These are phyloP conservation scores for Mediolabrus comicus DNA, from an alignment of 108 stramenopile species.

Conservation along the genomic window DNA sequence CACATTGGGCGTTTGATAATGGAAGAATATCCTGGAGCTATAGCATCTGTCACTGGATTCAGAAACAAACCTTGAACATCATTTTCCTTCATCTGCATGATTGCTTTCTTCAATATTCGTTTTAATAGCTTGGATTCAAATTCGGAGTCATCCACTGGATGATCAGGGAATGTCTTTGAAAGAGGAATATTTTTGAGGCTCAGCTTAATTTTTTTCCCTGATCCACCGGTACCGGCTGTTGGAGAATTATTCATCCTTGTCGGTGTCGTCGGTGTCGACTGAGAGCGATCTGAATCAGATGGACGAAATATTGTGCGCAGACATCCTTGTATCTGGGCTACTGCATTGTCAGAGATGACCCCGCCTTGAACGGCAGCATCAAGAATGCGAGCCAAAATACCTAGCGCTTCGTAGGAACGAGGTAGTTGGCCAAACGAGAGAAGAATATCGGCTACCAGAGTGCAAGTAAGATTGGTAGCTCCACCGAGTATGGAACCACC, in stretches of 20 bases:
- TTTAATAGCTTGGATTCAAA: conserved; percentile 69
- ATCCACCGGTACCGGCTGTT: background rate
- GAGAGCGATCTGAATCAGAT: conserved; percentile 36
- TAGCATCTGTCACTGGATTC: conserved; percentile 87
- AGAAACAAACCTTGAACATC: conserved; percentile 81
- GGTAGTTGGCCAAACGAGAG: conserved; percentile 76
- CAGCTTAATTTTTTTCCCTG: conserved; percentile 31
- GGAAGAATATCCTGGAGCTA: conserved; percentile 80
- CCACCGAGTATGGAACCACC: conserved; percentile 50
- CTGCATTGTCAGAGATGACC: conserved; percentile 56
- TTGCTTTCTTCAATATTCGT: conserved; percentile 64
- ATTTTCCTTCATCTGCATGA: conserved; percentile 70
- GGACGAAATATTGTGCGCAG: conserved; percentile 61
- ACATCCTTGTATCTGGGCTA: conserved; percentile 66
- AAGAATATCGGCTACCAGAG: conserved; percentile 76
- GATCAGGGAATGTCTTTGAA: conserved; percentile 33
- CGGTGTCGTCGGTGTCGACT: conserved; percentile 8
- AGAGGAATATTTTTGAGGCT: conserved; percentile 30
- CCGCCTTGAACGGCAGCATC: conserved; percentile 75
- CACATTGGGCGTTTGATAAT: conserved; percentile 85
- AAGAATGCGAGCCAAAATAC: conserved; percentile 63
- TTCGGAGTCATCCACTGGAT: conserved; percentile 32
- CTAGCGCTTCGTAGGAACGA: conserved; percentile 63
- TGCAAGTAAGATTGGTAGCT: conserved; percentile 66
- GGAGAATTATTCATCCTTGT: conserved; percentile 10